Percentiles rank a stretch among this genome's conserved stretches.
Conservation (phyloP, 495 filamentous ascomycete species). For the Penicillium atrosanguineum region DNA sequence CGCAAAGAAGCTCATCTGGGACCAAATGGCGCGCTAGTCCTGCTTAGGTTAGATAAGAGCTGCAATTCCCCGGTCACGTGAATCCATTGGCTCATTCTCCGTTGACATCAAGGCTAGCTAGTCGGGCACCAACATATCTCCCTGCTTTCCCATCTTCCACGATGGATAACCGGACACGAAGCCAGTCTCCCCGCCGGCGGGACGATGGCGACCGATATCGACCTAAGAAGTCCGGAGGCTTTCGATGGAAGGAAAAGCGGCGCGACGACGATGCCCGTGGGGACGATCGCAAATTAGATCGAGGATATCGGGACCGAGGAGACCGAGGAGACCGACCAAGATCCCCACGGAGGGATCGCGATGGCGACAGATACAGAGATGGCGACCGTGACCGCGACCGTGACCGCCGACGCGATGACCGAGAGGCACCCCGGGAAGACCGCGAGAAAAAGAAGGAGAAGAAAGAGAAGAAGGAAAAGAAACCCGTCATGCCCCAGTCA, state of each 20-base stretch:
- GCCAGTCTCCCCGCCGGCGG: conserved; percentile 33
- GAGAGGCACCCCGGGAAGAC: conserved; percentile 27
- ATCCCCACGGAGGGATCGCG: conserved; percentile 34
- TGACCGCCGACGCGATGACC: conserved; percentile 24
- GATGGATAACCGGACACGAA: conserved; percentile 39
- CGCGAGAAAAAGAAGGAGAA: conserved; percentile 34
- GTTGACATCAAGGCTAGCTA: conserved; percentile 15
- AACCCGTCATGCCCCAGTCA: conserved; percentile 27
- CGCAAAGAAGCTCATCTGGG: conserved; percentile 11
- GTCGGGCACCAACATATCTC: conserved; percentile 17
- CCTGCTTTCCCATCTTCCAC: conserved; percentile 18
- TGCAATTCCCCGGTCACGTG: conserved; percentile 28
- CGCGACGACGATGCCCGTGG: conserved; percentile 44
- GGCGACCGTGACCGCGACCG: conserved; percentile 23
- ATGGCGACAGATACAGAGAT: conserved; percentile 22
- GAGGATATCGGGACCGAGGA: conserved; percentile 53
- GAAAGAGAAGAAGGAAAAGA: conserved; percentile 43
- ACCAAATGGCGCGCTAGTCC: conserved; percentile 21
- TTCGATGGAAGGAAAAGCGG: conserved; percentile 67
- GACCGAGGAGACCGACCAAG: conserved; percentile 34
- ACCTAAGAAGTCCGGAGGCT: conserved; percentile 46
- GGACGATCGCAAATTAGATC: conserved; percentile 47
- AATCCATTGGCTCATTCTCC: conserved; percentile 5
- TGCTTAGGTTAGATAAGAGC: conserved; percentile 8
- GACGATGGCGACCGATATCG: conserved; percentile 26